Evolutionary conservation across 768 basidiomycete genomes (phyloP), one percentile per base, ranked within the genome.

Genomic region (Inosperma sp.): DNA sequence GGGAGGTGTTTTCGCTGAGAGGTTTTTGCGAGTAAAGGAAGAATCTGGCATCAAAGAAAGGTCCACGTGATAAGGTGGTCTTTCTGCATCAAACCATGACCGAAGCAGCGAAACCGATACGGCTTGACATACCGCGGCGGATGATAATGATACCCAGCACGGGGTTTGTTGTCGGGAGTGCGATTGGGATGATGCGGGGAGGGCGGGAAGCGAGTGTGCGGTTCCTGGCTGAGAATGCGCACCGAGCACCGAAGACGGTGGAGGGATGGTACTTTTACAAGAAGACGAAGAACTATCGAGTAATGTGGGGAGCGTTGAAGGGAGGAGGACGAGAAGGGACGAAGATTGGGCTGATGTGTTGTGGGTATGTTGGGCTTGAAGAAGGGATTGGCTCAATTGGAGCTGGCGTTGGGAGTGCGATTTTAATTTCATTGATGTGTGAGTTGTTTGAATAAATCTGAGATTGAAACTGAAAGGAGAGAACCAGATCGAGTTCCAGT

Each of bases 231-330:
- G 92, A 95, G 67, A 94, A 95, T 65, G 92, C 84, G 36, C 93
- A 95, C 68, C 77, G 89, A 49, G 77, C 86, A 41, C 92, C 92
- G 17, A 84, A 70, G 58, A 95, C 93, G 25, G 78, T 91, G 51
- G 81, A 85, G 58, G 93, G 93, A 52, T 94, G 93, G 92, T 95
- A 93, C 67, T 87, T 91, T 60, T 94, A 95, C 81, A 88, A 91
- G 65, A 94, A 94, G 74, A 93, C 90, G 23, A 95, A 94, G 68
- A 94, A 94, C 73, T 94, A 93, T 74, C 75, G 80, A 58, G 81
- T 93, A 58, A 77, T 91, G 61, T 75, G 83, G 54, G 85, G 78
- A 0, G 91, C 79, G 7, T 63, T 93, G 63, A 80, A 79, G 59
- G 82, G 80, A 13, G 91, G 80, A 5, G 85, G 76, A 1, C 54